Evolutionary conservation across 805 yeast genomes (phyloP), one percentile per base, ranked within the genome.

Genomic region (Candida ponderosae): DNA sequence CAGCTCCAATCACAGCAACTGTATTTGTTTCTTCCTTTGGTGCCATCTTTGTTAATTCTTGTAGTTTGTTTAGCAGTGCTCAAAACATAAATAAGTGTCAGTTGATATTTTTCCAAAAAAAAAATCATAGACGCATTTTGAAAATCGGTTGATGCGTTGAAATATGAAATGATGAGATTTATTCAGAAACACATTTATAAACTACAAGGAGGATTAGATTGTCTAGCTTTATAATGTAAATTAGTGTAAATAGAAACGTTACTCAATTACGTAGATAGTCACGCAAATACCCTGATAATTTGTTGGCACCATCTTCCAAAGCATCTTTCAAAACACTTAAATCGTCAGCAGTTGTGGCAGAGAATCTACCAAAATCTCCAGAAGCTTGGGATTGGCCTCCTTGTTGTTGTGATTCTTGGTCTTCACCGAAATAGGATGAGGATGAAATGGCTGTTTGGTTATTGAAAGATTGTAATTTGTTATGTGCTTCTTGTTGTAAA

Each of bases 371-470:
- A 40, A 83, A 63, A 39, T 78, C 78, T 32, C 61, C 67, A 17
- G 54, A 57, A 17, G 57, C 47, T 18, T 54, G 49, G 21, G 40
- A 43, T 29, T 50, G 43, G 16, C 40, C 44, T 29, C 60, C 57
- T 37, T 43, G 40, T 26, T 38, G 36, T 6, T 34, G 27, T n/a
- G n/a, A n/a, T n/a, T 52, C 59, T 34, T 70, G 71, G 21, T 78
- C 85, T 55, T 86, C 90, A 31, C 97, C 97, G 50, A 89, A 93
- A 62, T 93, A 93, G 9, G 93, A 79, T 27, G 89, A 74, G 2
- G 97, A 88, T 1, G 97, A 90, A 47, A 93, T 93, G 6, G 95
- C 76, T 33, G 84, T 81, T 2, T 97, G 95, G 38, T 90, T 93
- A 41, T 74, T 76, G 62, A 85, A 93, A 4, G 81, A 65, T 57